A percentile compares a stretch with the other conserved stretches of the same genome.
phyloP scores from a whole-genome alignment of 1,284 basidiomycete species.

The Anthracocystis walkeri region DNA sequence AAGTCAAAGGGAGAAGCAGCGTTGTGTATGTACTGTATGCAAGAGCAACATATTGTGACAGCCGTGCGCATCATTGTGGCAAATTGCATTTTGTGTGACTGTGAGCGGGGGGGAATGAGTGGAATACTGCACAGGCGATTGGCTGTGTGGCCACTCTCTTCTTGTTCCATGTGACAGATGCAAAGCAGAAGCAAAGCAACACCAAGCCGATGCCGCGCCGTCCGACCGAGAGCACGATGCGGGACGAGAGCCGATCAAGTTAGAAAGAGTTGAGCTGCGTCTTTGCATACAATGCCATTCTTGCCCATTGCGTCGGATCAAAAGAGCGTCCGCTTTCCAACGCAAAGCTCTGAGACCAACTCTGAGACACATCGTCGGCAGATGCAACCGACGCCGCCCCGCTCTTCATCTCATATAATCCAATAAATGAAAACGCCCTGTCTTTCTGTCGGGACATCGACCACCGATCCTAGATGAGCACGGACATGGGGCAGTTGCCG shows the following conservation, averaged over 20 bases:
- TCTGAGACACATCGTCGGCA: background rate
- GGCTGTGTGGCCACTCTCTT: no score
- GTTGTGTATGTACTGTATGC: background rate
- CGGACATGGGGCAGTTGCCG: no score
- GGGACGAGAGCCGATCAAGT: conserved; percentile 5
- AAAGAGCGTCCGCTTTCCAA: background rate
- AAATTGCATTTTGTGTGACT: background rate
- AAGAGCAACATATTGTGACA: background rate
- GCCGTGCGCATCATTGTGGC: background rate
- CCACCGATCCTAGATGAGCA: no score
- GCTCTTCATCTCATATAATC: background rate
- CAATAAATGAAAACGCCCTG: background rate
- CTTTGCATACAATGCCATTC: background rate
- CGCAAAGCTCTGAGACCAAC: conserved; percentile 2
- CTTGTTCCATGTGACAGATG: conserved; percentile 7
- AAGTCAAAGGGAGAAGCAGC: background rate
- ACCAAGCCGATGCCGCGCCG: conserved; percentile 5
- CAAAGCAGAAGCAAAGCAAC: background rate
- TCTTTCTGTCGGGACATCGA: background rate
- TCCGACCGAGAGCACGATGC: conserved; percentile 1
- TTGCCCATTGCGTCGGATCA: conserved; percentile 1
- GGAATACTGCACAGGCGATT: background rate
- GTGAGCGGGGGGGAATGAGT: background rate
- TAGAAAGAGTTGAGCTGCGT: background rate
- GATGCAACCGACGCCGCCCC: background rate